A percentile compares a stretch with the other conserved stretches of the same genome.
Conservation (phyloP, 2,329 filamentous ascomycete genomes). For the Cadophora sp. region DNA sequence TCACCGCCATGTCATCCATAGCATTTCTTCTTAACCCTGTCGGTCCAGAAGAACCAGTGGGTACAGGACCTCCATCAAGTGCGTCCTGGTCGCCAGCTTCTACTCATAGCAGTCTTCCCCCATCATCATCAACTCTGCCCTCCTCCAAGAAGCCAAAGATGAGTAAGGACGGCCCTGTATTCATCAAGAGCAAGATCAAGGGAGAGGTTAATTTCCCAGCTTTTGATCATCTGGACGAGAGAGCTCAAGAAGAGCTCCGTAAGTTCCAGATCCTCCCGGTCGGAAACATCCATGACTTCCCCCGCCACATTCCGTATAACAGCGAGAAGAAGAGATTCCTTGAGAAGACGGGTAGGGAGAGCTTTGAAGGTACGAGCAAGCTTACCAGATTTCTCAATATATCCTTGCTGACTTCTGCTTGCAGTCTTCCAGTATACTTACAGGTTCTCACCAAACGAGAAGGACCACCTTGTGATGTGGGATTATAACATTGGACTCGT, state of each 20-base stretch:
- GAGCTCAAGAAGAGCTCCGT: conserved; percentile 62
- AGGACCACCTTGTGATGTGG: conserved; percentile 85
- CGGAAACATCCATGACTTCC: conserved; percentile 65
- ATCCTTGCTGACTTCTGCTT: conserved; percentile 36
- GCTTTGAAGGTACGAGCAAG: conserved; percentile 76
- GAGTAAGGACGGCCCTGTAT: conserved; percentile 68
- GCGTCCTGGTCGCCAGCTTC: conserved; percentile 44
- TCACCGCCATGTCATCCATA: conserved; percentile 65
- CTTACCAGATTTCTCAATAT: conserved; percentile 23
- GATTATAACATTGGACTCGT: conserved; percentile 96
- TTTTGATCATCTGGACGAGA: conserved; percentile 69
- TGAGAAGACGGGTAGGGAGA: conserved; percentile 84
- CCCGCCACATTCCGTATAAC: conserved; percentile 88
- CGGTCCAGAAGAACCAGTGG: conserved; percentile 46
- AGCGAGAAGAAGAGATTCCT: conserved; percentile 92
- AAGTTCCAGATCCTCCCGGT: conserved; percentile 72
- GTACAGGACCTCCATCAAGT: conserved; percentile 52
- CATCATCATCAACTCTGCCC: conserved; percentile 36
- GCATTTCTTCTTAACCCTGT: conserved; percentile 71
- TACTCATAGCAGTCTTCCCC: conserved; percentile 39
- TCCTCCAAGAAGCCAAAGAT: conserved; percentile 61
- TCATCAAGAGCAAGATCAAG: conserved; percentile 65
- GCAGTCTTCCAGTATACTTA: conserved; percentile 87
- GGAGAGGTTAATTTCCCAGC: conserved; percentile 77
- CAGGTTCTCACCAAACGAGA: conserved; percentile 69